Base-by-base conservation (phyloP, 192 early-diverging fungal species). In the Mortierella antarctica region DNA sequence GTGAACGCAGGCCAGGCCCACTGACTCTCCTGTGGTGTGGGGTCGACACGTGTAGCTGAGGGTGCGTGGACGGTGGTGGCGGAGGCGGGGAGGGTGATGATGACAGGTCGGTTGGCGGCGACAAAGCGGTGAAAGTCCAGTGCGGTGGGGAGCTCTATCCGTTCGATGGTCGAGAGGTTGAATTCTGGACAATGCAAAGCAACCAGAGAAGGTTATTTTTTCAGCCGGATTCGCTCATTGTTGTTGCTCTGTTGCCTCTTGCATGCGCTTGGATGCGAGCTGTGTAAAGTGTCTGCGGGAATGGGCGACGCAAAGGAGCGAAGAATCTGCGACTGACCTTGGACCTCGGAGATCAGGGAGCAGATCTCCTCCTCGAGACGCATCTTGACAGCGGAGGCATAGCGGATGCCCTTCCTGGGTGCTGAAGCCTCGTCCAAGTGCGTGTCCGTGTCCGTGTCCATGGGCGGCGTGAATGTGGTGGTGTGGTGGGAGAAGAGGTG, bases 1-100 rank as follows among this genome's bases (percentile, higher is more conserved):
- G 80, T 84, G 46, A 66, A 70, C 2, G 86, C 86, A 10, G 80
- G 76, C 84, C 84, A 88, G 14, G 82, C 53, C 64, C 85, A 78
- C 54, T 61, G 62, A 44, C 54, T 47, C 7, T 67, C 75, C 21
- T 55, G 46, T 18, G 57, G 15, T 0, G 69, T 31, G 1, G 62
- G 55, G 1, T 51, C 51, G 53, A 66, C 18, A 49, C 78, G 62
- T 41, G 66, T 71, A 60, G 60, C 47, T 57, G 51, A 55, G 53
- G 70, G 53, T 6, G 50, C 53, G 23, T 62, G 64, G 17, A 60
- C 57, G 8, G 51, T 78, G n/a, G 65, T 74, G 6, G 63, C 31
- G 3, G 52, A 31, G n/a, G 60, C 50, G 4, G 60, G 62, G 70
- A 84, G 62, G 15, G 72, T 71, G 50, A 87, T 84, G 48, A 87